Percentiles rank a stretch among this genome's conserved stretches.
Conservation (phyloP, 1,284 basidiomycete genomes). For the Tilletia walkeri region DNA sequence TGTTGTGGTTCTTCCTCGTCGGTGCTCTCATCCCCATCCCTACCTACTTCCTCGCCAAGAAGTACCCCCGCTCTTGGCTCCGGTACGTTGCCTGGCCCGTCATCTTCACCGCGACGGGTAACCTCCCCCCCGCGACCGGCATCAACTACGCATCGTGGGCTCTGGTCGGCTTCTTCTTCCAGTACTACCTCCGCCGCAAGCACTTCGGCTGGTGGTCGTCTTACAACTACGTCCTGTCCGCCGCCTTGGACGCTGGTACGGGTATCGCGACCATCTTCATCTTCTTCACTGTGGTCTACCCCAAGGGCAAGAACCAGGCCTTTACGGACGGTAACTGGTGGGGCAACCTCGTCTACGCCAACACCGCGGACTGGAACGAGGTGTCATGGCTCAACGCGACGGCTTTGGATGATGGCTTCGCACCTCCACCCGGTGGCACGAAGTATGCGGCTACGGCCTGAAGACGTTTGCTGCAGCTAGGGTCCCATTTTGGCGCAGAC, state of each 20-base stretch:
- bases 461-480: no score
- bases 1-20: constrained; percentile 44
- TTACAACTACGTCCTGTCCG: constrained; percentile 29
- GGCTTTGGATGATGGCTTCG: not conserved
- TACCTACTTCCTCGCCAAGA: constrained; percentile 35
- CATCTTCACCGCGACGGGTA: constrained; percentile 43
- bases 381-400: not conserved
- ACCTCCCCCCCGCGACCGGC: constrained; percentile 52
- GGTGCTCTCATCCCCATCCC: constrained; percentile 40
- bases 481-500: no score
- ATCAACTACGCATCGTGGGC: constrained; percentile 50
- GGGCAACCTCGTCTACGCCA: constrained; percentile 47
- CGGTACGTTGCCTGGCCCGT: constrained; percentile 39
- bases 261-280: constrained; percentile 23
- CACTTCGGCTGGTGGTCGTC: constrained; percentile 47
- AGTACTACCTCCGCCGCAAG: constrained; percentile 49
- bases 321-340: constrained; percentile 53
- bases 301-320: constrained; percentile 29
- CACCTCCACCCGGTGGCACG: not conserved
- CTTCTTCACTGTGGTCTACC: constrained; percentile 30
- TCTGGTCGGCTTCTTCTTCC: constrained; percentile 60
- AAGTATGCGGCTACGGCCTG: not conserved
- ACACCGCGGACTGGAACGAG: constrained; percentile 37
- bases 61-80: constrained; percentile 27
- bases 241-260: constrained; percentile 23